Percentiles rank a stretch among this genome's conserved stretches.
Evolutionary conservation across 225 moss, liverwort and hornwort species (phyloP).

Genomic region (Climacium dendroides): DNA sequence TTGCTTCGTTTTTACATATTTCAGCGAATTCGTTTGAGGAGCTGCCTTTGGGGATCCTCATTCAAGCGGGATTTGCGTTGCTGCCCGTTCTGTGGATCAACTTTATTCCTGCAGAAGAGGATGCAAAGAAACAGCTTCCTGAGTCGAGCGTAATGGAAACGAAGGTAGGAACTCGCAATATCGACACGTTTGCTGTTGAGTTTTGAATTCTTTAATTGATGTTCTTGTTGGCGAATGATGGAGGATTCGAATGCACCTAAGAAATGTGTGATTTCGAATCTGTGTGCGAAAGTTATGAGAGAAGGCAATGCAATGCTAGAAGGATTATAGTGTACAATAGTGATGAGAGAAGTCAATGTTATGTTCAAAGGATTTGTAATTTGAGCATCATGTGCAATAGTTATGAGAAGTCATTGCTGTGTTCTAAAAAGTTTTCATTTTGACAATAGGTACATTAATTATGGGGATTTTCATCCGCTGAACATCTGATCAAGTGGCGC

Average conservation of each 20-base stretch:
- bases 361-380: neutral
- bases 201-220: neutral
- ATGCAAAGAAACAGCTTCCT: neutral
- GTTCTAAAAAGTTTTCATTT: neutral
- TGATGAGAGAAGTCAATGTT: neutral
- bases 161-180: neutral
- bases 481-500: neutral
- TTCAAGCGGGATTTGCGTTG: conserved; percentile 58
- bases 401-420: neutral
- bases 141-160: neutral
- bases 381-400: neutral
- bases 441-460: neutral
- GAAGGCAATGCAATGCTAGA: too few relatives aligned
- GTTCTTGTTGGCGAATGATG: neutral
- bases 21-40: conserved; percentile 54
- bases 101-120: conserved; percentile 38
- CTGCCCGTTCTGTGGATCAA: conserved; percentile 54
- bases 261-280: neutral
- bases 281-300: too few relatives aligned
- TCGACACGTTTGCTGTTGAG: neutral
- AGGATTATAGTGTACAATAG: too few relatives aligned
- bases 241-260: neutral
- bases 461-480: neutral
- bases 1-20: conserved; percentile 48
- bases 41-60: conserved; percentile 58